Evolutionary conservation across 1,139 yeast species (phyloP).

Genomic region (Yamadazyma friedrichii): DNA sequence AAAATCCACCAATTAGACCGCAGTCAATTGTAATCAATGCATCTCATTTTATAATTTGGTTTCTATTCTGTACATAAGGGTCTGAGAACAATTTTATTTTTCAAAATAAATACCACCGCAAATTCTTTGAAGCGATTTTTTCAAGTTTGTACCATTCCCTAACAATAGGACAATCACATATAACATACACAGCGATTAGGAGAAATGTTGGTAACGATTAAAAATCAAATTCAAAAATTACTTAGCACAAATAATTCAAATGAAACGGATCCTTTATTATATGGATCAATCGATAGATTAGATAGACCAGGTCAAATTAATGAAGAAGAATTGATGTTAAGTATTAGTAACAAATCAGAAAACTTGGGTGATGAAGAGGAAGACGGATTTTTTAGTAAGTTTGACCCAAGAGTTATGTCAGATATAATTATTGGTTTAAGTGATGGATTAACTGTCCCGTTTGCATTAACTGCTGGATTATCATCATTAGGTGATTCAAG

Average conservation of each 20-base stretch:
- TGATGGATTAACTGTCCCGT: conserved; percentile 82
- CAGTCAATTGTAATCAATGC: conserved; percentile 9
- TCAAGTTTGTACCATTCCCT: background rate
- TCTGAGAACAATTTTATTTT: background rate
- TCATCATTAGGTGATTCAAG: conserved; percentile 74
- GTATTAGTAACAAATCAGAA: conserved; percentile 17
- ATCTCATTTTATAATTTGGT: background rate
- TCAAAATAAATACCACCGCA: conserved; percentile 1
- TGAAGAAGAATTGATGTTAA: conserved; percentile 40
- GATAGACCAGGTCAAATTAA: conserved; percentile 40
- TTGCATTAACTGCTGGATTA: conserved; percentile 80
- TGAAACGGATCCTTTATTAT: conserved; percentile 36
- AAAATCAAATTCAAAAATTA: conserved; percentile 32
- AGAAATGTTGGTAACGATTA: conserved; percentile 33
- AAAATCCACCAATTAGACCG: conserved; percentile 12
- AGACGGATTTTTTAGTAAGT: conserved; percentile 39
- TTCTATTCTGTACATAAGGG: conserved; percentile 1
- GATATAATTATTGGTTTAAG: conserved; percentile 77
- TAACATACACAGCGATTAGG: background rate
- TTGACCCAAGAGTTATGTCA: conserved; percentile 75
- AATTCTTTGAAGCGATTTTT: too few species aligned
- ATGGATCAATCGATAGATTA: conserved; percentile 35
- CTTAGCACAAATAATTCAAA: conserved; percentile 32
- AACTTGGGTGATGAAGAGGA: conserved; percentile 23
- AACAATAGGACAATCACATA: too few species aligned